Percentiles rank a stretch among this genome's conserved stretches.
phyloP scores from a whole-genome alignment of 2,329 filamentous ascomycete species.

The Colletotrichum zoysiae region DNA sequence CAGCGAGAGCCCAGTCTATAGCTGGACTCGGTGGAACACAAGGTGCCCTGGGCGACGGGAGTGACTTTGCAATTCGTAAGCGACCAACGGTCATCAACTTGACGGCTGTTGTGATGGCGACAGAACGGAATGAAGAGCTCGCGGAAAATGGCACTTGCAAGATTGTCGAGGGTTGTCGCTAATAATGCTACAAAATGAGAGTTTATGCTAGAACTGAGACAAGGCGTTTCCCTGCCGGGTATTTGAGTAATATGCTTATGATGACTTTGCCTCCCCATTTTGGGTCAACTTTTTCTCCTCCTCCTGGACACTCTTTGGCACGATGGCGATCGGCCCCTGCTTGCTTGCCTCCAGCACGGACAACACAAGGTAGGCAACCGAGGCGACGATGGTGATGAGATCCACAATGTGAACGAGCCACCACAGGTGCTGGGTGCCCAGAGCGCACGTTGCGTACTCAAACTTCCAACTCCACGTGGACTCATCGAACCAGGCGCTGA shows the following conservation, averaged over 20 bases:
- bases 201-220: constrained; percentile 36
- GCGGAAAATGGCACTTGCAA: neutral
- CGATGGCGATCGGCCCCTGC: neutral
- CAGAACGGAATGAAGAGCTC: neutral
- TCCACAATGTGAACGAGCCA: constrained; percentile 88
- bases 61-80: neutral
- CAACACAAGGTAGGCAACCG: constrained; percentile 47
- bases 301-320: neutral
- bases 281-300: constrained; percentile 20
- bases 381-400: constrained; percentile 58
- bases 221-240: constrained; percentile 39
- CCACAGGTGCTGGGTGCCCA: constrained; percentile 93
- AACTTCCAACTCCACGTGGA: constrained; percentile 81
- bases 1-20: neutral
- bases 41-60: neutral
- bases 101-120: neutral
- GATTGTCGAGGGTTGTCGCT: neutral
- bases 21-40: neutral
- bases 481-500: constrained; percentile 91
- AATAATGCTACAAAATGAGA: constrained; percentile 33
- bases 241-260: constrained; percentile 37
- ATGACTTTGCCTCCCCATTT: constrained; percentile 30
- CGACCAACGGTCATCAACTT: neutral
- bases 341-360: constrained; percentile 18
- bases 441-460: constrained; percentile 81